phyloP scores from a whole-genome alignment of 2,329 filamentous ascomycete genomes.

The Arthrinium phaeospermum region DNA sequence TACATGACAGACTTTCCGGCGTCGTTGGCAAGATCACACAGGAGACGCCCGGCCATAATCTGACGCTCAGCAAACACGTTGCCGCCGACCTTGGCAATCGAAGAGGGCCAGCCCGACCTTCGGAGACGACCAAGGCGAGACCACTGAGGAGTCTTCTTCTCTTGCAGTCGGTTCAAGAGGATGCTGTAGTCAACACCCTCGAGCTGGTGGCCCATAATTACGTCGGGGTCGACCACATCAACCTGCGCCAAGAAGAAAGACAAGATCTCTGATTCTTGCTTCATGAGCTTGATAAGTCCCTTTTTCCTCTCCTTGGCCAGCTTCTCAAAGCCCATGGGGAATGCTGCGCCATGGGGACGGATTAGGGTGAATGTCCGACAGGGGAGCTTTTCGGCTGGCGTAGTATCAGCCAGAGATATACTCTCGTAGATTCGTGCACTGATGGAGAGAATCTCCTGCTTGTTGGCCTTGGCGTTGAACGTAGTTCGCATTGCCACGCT shows the following conservation, averaged over 20 bases:
- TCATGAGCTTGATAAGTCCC: slow-evolving; percentile 80
- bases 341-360: slow-evolving; percentile 76
- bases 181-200: slow-evolving; percentile 97
- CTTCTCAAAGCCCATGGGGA: slow-evolving; percentile 86
- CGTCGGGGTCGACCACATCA: slow-evolving; percentile 88
- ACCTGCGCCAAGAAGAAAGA: slow-evolving; percentile 89
- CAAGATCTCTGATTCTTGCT: slow-evolving; percentile 83
- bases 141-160: slow-evolving; percentile 93
- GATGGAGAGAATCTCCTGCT: slow-evolving; percentile 91
- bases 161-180: slow-evolving; percentile 81
- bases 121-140: slow-evolving; percentile 89
- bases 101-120: slow-evolving; percentile 83
- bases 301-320: slow-evolving; percentile 74
- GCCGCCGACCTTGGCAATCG: slow-evolving; percentile 82
- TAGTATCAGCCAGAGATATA: slow-evolving; percentile 84
- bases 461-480: slow-evolving; percentile 91
- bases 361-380: slow-evolving; percentile 92
- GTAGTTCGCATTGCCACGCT: slow-evolving; percentile 86
- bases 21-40: slow-evolving; percentile 95
- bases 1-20: slow-evolving; percentile 96
- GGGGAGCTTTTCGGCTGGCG: slow-evolving; percentile 84
- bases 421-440: slow-evolving; percentile 94
- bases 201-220: slow-evolving; percentile 91
- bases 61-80: slow-evolving; percentile 95
- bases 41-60: slow-evolving; percentile 82